Evolutionary conservation across 352 stramenopile genomes (phyloP).

Genomic region (Aphanomyces astaci): DNA sequence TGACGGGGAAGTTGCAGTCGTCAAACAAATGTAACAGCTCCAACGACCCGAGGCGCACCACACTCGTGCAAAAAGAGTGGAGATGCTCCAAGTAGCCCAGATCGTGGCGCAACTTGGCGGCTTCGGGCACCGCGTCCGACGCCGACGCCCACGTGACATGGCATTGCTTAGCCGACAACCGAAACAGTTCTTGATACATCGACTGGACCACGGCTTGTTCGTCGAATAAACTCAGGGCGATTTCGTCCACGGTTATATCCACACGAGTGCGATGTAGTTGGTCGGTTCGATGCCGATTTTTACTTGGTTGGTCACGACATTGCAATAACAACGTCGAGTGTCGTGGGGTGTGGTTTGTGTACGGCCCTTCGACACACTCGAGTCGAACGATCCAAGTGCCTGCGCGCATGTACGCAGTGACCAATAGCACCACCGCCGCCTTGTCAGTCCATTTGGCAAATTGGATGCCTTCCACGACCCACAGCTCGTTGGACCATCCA

Average conservation of each 20-base stretch:
- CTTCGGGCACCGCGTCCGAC: conserved; percentile 43
- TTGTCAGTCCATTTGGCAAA: conserved; percentile 47
- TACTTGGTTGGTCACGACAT: not conserved
- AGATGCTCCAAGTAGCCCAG: conserved; percentile 67
- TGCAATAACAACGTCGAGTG: not conserved
- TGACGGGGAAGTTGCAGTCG: conserved; percentile 63
- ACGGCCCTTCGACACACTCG: conserved; percentile 56
- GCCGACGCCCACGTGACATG: not conserved
- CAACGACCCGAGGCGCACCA: conserved; percentile 37
- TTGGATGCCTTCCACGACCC: conserved; percentile 76
- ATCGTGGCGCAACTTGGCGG: conserved; percentile 32
- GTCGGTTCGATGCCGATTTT: no score
- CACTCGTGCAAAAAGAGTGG: conserved; percentile 50
- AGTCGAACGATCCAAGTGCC: conserved; percentile 63
- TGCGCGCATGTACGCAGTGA: conserved; percentile 56
- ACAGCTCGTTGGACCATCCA: conserved; percentile 72
- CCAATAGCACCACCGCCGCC: conserved; percentile 43
- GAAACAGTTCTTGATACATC: not conserved
- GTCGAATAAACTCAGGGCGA: not conserved
- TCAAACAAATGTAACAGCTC: conserved; percentile 66
- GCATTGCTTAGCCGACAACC: not conserved
- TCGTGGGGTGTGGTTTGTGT: not conserved
- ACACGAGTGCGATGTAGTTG: not conserved
- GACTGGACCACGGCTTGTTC: not conserved
- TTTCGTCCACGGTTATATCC: not conserved